phyloP scores from a whole-genome alignment of 345 rosid species.

The Odontarrhena argentea region DNA sequence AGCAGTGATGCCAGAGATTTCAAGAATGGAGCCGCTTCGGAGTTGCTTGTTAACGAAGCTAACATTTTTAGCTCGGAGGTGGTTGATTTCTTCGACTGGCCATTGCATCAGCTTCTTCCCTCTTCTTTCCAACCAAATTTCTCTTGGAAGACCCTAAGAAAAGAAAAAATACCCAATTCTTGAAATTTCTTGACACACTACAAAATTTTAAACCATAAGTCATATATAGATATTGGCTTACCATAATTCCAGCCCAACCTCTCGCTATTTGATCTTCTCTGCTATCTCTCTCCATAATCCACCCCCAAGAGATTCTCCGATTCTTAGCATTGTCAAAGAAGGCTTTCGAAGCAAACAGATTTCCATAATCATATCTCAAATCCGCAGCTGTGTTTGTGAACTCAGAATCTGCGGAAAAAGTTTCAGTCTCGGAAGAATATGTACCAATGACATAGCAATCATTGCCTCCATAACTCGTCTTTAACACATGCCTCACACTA shows the following conservation, averaged over 20 bases:
- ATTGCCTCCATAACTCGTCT: conserved; percentile 49
- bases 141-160: conserved; percentile 57
- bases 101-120: conserved; percentile 65
- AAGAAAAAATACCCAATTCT: conserved; percentile 1
- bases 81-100: conserved; percentile 67
- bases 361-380: conserved; percentile 67
- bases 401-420: conserved; percentile 45
- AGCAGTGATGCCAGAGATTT: conserved; percentile 57
- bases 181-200: too few relatives aligned
- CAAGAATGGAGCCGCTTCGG: conserved; percentile 41
- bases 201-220: not conserved
- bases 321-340: conserved; percentile 62
- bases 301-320: conserved; percentile 61
- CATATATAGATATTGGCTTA: conserved; percentile 18
- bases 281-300: conserved; percentile 66
- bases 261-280: conserved; percentile 49
- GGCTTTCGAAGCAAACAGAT: conserved; percentile 64
- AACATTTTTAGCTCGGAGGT: conserved; percentile 43
- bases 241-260: conserved; percentile 81
- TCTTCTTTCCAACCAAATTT: conserved; percentile 51
- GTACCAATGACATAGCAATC: conserved; percentile 62
- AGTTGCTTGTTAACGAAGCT: conserved; percentile 37
- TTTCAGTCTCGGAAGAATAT: conserved; percentile 48
- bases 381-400: conserved; percentile 47
- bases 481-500: conserved; percentile 57